phyloP scores from a whole-genome alignment of 106 monocot genomes.

The Dendrobium catenatum region DNA sequence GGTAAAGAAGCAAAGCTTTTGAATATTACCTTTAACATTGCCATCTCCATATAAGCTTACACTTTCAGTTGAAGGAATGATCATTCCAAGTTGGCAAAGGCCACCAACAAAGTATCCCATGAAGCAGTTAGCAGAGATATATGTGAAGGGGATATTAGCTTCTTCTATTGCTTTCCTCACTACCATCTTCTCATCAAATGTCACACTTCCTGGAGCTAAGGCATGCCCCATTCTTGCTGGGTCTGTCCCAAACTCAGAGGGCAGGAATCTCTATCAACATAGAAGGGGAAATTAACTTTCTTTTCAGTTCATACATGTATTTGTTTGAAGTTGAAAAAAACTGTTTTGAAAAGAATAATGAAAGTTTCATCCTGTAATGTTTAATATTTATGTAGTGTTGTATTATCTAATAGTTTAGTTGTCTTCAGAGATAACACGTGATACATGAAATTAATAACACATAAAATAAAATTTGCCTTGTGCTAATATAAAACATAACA shows the following conservation, averaged over 20 bases:
- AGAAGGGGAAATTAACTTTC: no score
- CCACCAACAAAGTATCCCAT: constrained; percentile 57
- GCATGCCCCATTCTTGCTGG: constrained; percentile 49
- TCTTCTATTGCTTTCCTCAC: constrained; percentile 50
- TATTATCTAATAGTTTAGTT: no score
- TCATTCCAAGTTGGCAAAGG: constrained; percentile 17
- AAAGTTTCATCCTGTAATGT: no score
- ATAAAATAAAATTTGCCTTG: no score
- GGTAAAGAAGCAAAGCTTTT: neutral
- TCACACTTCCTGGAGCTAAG: constrained; percentile 28
- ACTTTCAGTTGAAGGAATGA: constrained; percentile 22
- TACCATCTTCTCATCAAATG: constrained; percentile 54
- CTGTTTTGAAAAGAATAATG: neutral
- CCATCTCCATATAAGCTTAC: constrained; percentile 23
- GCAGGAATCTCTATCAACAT: constrained; percentile 39
- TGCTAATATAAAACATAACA: no score
- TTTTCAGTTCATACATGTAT: no score
- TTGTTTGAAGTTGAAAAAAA: neutral
- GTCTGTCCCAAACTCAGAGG: constrained; percentile 63
- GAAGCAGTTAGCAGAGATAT: constrained; percentile 48
- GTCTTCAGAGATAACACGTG: no score
- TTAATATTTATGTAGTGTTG: no score
- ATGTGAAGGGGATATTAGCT: constrained; percentile 45
- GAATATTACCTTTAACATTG: constrained; percentile 20
- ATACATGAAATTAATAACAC: no score